Evolutionary conservation across 1,284 basidiomycete genomes (phyloP).

Genomic region (Leccinum glutinopallens): DNA sequence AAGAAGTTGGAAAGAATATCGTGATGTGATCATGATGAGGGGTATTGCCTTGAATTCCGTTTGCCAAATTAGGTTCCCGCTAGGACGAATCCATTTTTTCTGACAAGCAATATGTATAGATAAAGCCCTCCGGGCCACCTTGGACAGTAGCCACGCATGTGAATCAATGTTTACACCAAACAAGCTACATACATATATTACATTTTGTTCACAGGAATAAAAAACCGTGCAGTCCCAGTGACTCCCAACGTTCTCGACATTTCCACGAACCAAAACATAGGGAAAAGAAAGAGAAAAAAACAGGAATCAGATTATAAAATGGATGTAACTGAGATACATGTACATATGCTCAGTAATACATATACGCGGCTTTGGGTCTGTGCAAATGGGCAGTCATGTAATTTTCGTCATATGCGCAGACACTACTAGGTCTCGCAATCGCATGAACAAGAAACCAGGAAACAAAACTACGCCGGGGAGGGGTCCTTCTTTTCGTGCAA

Average conservation of each 20-base stretch:
- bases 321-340: constrained; percentile 29
- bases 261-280: constrained; percentile 1
- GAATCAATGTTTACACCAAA: no score
- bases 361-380: constrained; percentile 30
- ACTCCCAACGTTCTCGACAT: neutral
- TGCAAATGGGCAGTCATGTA: constrained; percentile 27
- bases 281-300: neutral
- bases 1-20: no score
- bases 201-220: neutral
- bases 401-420: constrained; percentile 25
- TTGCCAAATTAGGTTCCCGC: no score
- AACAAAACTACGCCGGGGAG: constrained; percentile 27
- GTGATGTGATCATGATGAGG: no score
- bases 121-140: no score
- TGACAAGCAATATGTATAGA: no score
- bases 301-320: constrained; percentile 18
- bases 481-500: constrained; percentile 37
- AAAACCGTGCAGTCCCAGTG: neutral
- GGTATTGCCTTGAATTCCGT: no score
- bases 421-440: constrained; percentile 6
- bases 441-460: constrained; percentile 11
- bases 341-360: constrained; percentile 36
- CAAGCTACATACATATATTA: no score
- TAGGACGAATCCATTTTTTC: no score
- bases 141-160: no score